Base-by-base conservation (phyloP, 805 yeast genomes). In the Pichia rugopelliculosa region DNA sequence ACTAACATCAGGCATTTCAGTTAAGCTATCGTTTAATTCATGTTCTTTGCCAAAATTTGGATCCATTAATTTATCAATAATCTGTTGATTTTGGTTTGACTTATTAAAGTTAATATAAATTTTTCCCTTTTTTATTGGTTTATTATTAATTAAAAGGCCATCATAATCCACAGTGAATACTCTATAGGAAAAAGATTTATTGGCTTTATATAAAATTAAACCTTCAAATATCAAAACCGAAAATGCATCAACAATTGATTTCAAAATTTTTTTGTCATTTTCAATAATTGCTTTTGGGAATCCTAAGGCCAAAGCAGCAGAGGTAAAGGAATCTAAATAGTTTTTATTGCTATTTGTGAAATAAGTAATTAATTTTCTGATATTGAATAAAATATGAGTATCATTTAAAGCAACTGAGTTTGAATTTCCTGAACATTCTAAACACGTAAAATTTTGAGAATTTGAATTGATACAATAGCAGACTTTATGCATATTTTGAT, bases 291-390 rank as follows among this genome's bases (percentile, higher is more conserved):
- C 20, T 12, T 23, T 26, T 11, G 18, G 24, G 25, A 40, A 52
- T 4, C 55, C 55, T 23, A 47, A 33, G 15, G 24, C 15, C 15
- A n/a, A 20, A 15, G 38, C 22, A 1, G 47, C 25, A 8, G 46
- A 27, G 36, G 34, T 44, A 7, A 53, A 40, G 7, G 50, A 49
- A 24, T 39, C 38, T n/a, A 52, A 11, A 12, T 25, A 26, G 15
- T 27, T 39, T 7, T 41, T 41, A 18, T 39, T 41, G 22, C 38
- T 48, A 9, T 24, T 12, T 33, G 48, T 42, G 7, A 48, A 44
- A 41, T 42, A 50, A 1, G 39, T 36, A 2, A 55, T 46, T 6
- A 59, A 24, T 44, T 59, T 59, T 40, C 64, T 53, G 6, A 56
- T 52, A n/a, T 42, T 53, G 21, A 56, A 47, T 15, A 59, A 26